Conservation (phyloP, 805 yeast genomes). For the Kazachstania martiniae region DNA sequence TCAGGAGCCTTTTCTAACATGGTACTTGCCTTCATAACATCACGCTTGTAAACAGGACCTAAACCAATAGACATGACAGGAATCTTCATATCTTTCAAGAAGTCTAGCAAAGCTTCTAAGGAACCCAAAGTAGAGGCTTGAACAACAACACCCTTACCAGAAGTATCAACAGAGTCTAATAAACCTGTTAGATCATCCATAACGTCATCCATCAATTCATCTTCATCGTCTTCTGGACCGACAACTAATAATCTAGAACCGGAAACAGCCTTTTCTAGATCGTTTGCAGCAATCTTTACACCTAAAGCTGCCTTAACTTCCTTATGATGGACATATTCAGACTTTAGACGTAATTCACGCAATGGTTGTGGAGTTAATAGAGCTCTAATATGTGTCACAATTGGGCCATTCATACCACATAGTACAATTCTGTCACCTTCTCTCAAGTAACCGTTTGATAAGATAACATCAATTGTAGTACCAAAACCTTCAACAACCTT, state of each 20-base stretch:
- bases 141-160: slow-evolving; percentile 95
- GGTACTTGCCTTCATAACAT: slow-evolving; percentile 93
- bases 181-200: slow-evolving; percentile 97
- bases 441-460: slow-evolving; percentile 88
- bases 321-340: slow-evolving; percentile 93
- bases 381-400: slow-evolving; percentile 92
- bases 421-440: slow-evolving; percentile 94
- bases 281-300: slow-evolving; percentile 96
- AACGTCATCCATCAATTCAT: slow-evolving; percentile 92
- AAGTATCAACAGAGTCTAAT: slow-evolving; percentile 85
- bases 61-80: slow-evolving; percentile 98
- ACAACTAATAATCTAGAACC: slow-evolving; percentile 94
- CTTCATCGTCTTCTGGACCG: slow-evolving; percentile 96
- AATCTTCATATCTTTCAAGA: slow-evolving; percentile 96
- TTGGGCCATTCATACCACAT: slow-evolving; percentile 98
- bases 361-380: slow-evolving; percentile 95
- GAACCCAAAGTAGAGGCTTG: slow-evolving; percentile 99
- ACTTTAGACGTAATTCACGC: slow-evolving; percentile 89
- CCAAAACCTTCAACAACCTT: slow-evolving; percentile 98
- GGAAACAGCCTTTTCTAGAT: slow-evolving; percentile 96
- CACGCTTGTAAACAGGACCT: slow-evolving; percentile 97
- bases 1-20: slow-evolving; percentile 97
- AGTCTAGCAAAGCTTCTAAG: slow-evolving; percentile 89
- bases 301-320: slow-evolving; percentile 99
- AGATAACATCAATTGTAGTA: slow-evolving; percentile 93